Evolutionary conservation across 73 alveolate species (phyloP).

Genomic region (Uronychia setigera): DNA sequence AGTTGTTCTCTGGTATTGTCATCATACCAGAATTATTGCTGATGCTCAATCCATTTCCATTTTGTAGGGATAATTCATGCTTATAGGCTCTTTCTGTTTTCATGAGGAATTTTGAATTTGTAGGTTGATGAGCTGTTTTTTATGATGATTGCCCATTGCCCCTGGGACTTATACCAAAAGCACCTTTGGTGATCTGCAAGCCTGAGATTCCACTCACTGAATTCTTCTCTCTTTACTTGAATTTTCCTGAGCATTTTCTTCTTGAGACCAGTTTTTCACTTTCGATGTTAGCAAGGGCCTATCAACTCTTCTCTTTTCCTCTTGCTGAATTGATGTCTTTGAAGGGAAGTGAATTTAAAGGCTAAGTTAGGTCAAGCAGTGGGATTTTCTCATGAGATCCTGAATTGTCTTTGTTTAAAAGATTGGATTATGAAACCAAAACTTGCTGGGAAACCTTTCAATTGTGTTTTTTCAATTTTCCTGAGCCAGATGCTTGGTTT

Average conservation of each 20-base stretch:
- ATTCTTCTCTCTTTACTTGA: neutral
- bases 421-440: neutral
- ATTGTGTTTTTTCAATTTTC: neutral
- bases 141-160: too few species aligned
- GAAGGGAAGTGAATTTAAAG: neutral
- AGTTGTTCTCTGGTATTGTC: neutral
- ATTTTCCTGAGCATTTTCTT: neutral
- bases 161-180: too few species aligned
- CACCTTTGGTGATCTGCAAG: neutral
- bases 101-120: neutral
- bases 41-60: neutral
- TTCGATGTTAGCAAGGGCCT: neutral
- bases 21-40: neutral
- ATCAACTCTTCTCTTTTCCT: neutral
- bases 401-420: neutral
- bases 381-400: neutral
- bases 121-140: neutral
- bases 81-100: neutral
- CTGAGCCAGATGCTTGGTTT: too few species aligned
- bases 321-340: neutral
- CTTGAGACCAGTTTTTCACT: neutral
- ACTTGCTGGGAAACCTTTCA: neutral
- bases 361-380: neutral
- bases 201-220: neutral
- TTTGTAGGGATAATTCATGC: neutral